Conservation (phyloP, 495 filamentous ascomycete species). For the Penicillium alfredii region DNA sequence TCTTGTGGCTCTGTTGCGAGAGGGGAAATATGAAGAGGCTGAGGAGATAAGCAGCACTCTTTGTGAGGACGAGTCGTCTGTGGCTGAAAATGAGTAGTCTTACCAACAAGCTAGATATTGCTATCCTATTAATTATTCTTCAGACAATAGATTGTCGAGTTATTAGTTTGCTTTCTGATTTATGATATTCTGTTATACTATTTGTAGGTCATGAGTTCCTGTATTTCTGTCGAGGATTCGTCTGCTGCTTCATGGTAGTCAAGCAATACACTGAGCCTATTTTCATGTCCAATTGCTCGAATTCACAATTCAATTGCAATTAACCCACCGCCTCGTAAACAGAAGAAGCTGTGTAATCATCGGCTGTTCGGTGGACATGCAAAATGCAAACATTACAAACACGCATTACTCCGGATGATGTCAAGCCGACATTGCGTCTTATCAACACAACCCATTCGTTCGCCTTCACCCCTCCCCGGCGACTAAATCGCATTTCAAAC, state of each 20-base stretch:
- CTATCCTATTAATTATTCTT: too few species aligned
- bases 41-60: slow-evolving; percentile 10
- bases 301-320: too few species aligned
- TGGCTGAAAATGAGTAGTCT: background rate
- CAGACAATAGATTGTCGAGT: too few species aligned
- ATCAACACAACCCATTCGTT: slow-evolving; percentile 10
- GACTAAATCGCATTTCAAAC: too few species aligned
- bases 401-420: slow-evolving; percentile 35
- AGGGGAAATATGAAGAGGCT: slow-evolving; percentile 9
- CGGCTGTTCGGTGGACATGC: slow-evolving; percentile 17
- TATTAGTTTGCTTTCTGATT: slow-evolving; percentile 5
- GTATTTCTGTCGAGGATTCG: too few species aligned
- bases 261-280: too few species aligned
- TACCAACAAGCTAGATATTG: too few species aligned
- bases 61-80: background rate
- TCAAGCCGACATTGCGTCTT: slow-evolving; percentile 28
- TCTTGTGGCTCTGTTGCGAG: slow-evolving; percentile 4
- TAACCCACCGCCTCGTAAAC: too few species aligned
- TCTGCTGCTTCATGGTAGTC: too few species aligned
- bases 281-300: too few species aligned
- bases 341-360: slow-evolving; percentile 12
- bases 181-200: too few species aligned
- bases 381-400: slow-evolving; percentile 36
- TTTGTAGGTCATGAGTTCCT: too few species aligned
- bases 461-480: slow-evolving; percentile 3